Evolutionary conservation across 2,329 filamentous ascomycete species (phyloP), one percentile per base, ranked within the genome.

Genomic region (Alternaria angustiovoidea): DNA sequence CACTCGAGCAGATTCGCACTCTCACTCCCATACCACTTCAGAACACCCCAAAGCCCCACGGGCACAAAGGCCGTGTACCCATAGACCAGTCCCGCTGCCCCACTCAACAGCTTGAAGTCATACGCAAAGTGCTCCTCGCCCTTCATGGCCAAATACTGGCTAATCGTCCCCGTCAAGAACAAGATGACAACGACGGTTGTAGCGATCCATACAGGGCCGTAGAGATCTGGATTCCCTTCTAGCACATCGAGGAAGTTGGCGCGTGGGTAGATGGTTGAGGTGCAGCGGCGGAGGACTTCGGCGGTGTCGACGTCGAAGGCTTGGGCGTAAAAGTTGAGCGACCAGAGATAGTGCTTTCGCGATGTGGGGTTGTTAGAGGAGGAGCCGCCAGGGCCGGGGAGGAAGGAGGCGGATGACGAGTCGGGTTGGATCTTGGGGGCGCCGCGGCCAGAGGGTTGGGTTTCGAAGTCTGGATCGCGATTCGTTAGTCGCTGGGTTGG

Each of bases 281-380:
- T 89, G 81, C 95, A 98, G 67, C 95, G 91, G 73, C 89, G 86
- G 57, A 97, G 82, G 20, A 99, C 94, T 54, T 95, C 92, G 61
- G 87, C 89, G 1, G 95, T 98, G 81, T 99, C 95, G 66, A 99
- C 94, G 76, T 99, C 95, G 82, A 99, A 99, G 87, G 95, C 98
- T 82, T 97, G 95, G 57, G 93, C 89, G 83, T 99, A 99, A 84
- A 97, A 99, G 59, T 89, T 88, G 64, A 98, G 84, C 46, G 89
- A 89, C 95, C 95, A 99, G 66, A 98, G 91, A 82, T 90, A 93
- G 74, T 92, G 92, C 82, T 98, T 98, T 62, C 74, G 71, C 65
- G 41, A 75, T 71, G 58, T 34, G 16, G 67, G 26, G 24, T 22
- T 18, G 69, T 54, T 38, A 52, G 39, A 22, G 9, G 56, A 46